Percentiles rank a stretch among this genome's conserved stretches.
Evolutionary conservation across 805 yeast genomes (phyloP).

Genomic region (Ascoidea tarda): DNA sequence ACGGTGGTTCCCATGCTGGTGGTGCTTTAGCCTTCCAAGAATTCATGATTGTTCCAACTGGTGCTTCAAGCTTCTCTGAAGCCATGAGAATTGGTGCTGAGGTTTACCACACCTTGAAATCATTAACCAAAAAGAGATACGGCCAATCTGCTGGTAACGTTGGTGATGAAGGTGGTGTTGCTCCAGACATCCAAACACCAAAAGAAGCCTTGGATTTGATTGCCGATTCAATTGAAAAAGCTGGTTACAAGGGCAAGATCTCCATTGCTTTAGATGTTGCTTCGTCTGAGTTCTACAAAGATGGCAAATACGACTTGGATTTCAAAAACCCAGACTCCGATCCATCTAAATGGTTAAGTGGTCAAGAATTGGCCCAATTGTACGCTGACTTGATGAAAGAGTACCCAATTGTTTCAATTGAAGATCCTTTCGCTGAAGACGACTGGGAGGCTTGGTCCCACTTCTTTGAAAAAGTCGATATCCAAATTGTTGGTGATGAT

Average conservation of each 20-base stretch:
- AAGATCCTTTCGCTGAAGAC: conserved; percentile 99
- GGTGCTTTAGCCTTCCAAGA: conserved; percentile 99
- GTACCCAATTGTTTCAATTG: conserved; percentile 96
- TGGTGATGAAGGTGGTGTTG: conserved; percentile 99
- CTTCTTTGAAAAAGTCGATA: conserved; percentile 61
- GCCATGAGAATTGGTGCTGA: conserved; percentile 95
- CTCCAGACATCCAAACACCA: conserved; percentile 92
- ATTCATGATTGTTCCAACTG: conserved; percentile 97
- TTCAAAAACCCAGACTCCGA: conserved; percentile 96
- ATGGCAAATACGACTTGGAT: conserved; percentile 94
- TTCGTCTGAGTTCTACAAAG: conserved; percentile 94
- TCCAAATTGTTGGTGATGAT: conserved; percentile 96
- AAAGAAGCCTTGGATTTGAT: conserved; percentile 96
- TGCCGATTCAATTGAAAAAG: conserved; percentile 73
- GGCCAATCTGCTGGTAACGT: conserved; percentile 99
- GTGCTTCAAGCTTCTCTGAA: conserved; percentile 82
- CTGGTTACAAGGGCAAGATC: conserved; percentile 92
- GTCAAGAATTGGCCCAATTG: conserved; percentile 73
- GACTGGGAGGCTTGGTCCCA: conserved; percentile 98
- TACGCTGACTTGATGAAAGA: conserved; percentile 69
- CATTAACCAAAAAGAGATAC: conserved; percentile 85
- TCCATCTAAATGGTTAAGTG: conserved; percentile 80
- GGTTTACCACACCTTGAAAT: conserved; percentile 94
- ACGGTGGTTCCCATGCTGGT: conserved; percentile 99
- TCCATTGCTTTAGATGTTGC: conserved; percentile 93